Percentiles rank a stretch among this genome's conserved stretches.
Evolutionary conservation across 2,329 filamentous ascomycete species (phyloP).

Genomic region (Talaromyces sp.): DNA sequence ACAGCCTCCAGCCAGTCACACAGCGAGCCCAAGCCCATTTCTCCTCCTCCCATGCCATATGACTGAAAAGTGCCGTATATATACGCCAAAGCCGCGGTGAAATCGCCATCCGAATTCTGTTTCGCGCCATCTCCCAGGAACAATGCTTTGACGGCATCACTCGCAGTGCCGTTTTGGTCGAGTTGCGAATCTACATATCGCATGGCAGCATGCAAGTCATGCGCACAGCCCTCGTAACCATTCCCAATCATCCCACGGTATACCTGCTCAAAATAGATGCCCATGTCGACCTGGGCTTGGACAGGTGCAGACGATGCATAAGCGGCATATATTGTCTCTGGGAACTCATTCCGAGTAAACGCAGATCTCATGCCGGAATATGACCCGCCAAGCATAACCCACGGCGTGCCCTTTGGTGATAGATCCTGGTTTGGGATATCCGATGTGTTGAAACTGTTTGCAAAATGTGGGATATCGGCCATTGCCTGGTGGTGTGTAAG

Average conservation of each 20-base stretch:
- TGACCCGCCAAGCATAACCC: constrained; percentile 45
- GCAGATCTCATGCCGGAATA: constrained; percentile 43
- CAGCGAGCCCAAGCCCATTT: constrained; percentile 33
- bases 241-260: constrained; percentile 46
- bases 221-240: constrained; percentile 48
- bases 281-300: constrained; percentile 47
- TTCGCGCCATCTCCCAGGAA: constrained; percentile 47
- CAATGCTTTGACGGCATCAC: constrained; percentile 42
- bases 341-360: constrained; percentile 40
- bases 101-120: constrained; percentile 44
- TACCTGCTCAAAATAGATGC: constrained; percentile 49
- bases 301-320: constrained; percentile 42
- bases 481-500: constrained; percentile 42
- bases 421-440: constrained; percentile 30
- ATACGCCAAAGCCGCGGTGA: constrained; percentile 40
- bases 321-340: constrained; percentile 37
- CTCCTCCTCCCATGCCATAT: constrained; percentile 38
- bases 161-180: constrained; percentile 23
- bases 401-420: constrained; percentile 38
- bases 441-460: constrained; percentile 32
- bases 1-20: constrained; percentile 43
- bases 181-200: constrained; percentile 47
- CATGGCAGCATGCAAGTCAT: constrained; percentile 46
- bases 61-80: constrained; percentile 43
- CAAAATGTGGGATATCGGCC: constrained; percentile 43